Evolutionary conservation across 352 stramenopile species (phyloP).

Genomic region (Peronospora tabacina): DNA sequence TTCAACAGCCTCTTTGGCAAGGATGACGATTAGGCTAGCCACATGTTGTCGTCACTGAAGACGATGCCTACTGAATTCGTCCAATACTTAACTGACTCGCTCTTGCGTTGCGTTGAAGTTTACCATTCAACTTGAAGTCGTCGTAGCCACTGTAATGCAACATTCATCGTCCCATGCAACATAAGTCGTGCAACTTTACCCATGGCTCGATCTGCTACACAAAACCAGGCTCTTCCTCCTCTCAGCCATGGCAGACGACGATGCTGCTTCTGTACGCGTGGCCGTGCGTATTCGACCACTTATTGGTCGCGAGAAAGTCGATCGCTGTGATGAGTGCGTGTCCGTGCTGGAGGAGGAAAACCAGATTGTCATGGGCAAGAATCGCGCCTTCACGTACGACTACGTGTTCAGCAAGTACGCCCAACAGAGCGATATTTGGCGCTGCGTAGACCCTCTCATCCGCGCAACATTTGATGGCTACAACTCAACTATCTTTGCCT

Average conservation of each 20-base stretch:
- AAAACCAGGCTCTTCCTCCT: background rate
- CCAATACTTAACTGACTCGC: no score
- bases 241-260: conserved; percentile 36
- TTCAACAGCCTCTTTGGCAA: conserved; percentile 52
- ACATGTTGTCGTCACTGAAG: background rate
- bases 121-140: conserved; percentile 1
- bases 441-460: conserved; percentile 74
- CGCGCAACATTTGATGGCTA: conserved; percentile 82
- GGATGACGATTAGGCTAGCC: conserved; percentile 8
- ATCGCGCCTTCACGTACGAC: conserved; percentile 87
- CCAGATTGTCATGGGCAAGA: conserved; percentile 85
- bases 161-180: background rate
- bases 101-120: no score
- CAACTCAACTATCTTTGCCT: conserved; percentile 87
- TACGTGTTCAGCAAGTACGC: conserved; percentile 84
- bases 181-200: conserved; percentile 7
- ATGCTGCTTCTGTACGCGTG: conserved; percentile 64
- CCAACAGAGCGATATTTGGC: conserved; percentile 81
- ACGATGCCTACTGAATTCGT: background rate
- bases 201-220: background rate
- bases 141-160: conserved; percentile 4
- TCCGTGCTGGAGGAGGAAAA: conserved; percentile 74
- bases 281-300: conserved; percentile 81
- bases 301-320: conserved; percentile 83
- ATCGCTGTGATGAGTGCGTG: conserved; percentile 83